phyloP scores from a whole-genome alignment of 352 stramenopile species.

The Poterioochromonas sp. region DNA sequence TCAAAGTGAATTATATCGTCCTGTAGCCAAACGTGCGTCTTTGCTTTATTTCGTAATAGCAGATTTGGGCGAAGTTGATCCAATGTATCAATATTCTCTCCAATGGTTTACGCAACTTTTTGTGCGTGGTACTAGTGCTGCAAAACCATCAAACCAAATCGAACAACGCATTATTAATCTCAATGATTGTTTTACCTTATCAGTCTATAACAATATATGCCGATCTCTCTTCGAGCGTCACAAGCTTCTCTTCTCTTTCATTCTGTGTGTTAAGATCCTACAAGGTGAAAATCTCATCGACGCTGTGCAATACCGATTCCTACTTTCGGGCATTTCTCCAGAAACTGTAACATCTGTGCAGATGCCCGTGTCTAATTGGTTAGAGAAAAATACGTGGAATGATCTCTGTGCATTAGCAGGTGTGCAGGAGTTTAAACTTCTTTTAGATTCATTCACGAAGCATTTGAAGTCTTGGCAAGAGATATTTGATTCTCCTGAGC shows the following conservation, averaged over 20 bases:
- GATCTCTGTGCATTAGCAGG: slow-evolving; percentile 43
- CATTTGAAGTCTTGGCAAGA: slow-evolving; percentile 60
- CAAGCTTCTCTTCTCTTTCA: slow-evolving; percentile 83
- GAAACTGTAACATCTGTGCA: slow-evolving; percentile 32
- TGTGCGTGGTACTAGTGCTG: slow-evolving; percentile 62
- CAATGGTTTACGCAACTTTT: slow-evolving; percentile 81
- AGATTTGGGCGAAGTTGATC: slow-evolving; percentile 69
- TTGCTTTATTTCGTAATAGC: slow-evolving; percentile 81
- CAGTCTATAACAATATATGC: slow-evolving; percentile 81
- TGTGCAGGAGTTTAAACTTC: slow-evolving; percentile 4
- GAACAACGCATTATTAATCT: slow-evolving; percentile 68
- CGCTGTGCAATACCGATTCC: slow-evolving; percentile 71
- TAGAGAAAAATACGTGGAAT: slow-evolving; percentile 49
- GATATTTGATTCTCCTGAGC: slow-evolving; percentile 74
- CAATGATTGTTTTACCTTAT: slow-evolving; percentile 77
- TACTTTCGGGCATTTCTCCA: slow-evolving; percentile 67
- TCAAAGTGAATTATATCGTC: slow-evolving; percentile 67
- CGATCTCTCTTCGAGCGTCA: slow-evolving; percentile 81
- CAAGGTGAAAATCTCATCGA: slow-evolving; percentile 53
- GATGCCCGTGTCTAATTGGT: slow-evolving; percentile 52
- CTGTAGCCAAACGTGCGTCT: slow-evolving; percentile 69
- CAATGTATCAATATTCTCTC: slow-evolving; percentile 88
- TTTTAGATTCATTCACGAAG: neutral
- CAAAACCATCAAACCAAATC: slow-evolving; percentile 66
- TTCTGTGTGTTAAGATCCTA: slow-evolving; percentile 82